Evolutionary conservation across 768 basidiomycete genomes (phyloP).

Genomic region (Glaciozyma martinii): DNA sequence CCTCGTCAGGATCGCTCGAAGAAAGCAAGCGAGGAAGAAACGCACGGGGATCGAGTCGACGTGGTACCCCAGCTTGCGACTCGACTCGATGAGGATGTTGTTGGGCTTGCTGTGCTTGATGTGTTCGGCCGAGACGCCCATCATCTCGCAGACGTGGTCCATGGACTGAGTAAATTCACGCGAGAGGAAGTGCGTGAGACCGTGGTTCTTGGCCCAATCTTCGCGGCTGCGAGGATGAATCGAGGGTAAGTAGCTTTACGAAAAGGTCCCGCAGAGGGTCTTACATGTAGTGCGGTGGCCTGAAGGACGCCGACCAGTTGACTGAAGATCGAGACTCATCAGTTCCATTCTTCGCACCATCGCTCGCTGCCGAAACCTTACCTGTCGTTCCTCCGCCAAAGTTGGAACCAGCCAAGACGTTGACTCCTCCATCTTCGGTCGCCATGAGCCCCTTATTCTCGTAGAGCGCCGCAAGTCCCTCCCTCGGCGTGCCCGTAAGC

Average conservation of each 20-base stretch:
- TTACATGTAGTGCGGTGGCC: conserved; percentile 33
- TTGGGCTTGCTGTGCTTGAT: conserved; percentile 31
- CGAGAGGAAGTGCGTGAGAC: conserved; percentile 29
- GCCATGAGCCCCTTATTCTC: conserved; percentile 33
- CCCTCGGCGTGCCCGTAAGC: conserved; percentile 17
- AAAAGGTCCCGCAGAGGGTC: no score
- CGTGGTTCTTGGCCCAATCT: conserved; percentile 36
- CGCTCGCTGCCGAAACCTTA: not conserved
- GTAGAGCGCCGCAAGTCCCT: conserved; percentile 19
- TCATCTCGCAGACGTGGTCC: conserved; percentile 30
- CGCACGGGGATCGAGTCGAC: conserved; percentile 16
- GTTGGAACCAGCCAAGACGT: conserved; percentile 30
- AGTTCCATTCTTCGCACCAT: no score
- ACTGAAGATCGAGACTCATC: conserved; percentile 4
- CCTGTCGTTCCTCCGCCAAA: conserved; percentile 35
- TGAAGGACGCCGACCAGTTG: conserved; percentile 37
- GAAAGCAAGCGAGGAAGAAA: not conserved
- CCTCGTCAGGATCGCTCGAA: not conserved
- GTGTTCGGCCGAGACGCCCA: conserved; percentile 31
- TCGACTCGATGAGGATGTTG: conserved; percentile 12
- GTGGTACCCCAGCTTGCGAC: conserved; percentile 24
- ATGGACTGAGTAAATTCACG: conserved; percentile 22
- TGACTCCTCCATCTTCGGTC: conserved; percentile 32
- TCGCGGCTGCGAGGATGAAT: conserved; percentile 13
- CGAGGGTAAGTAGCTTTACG: no score